Conservation (phyloP, 2,329 filamentous ascomycete genomes). For the Sclerotinia nivalis region DNA sequence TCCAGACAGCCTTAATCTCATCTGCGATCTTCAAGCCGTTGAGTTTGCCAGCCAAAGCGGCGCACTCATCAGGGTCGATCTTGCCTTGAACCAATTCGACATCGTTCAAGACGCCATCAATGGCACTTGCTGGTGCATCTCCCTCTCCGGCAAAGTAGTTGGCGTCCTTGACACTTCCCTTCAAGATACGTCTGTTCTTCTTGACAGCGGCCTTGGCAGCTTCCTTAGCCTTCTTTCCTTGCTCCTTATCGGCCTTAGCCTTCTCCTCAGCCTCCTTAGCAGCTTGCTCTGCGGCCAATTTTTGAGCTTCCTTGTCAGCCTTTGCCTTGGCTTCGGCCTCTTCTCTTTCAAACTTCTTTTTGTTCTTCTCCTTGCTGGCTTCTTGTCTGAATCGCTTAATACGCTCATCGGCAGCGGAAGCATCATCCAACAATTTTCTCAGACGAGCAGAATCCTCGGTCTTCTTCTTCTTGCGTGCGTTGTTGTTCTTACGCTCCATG, state of each 20-base stretch:
- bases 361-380: conserved; percentile 92
- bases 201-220: conserved; percentile 98
- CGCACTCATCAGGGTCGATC: conserved; percentile 89
- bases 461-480: conserved; percentile 99
- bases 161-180: conserved; percentile 90
- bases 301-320: conserved; percentile 81
- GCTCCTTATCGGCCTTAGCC: conserved; percentile 80
- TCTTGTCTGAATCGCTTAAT: conserved; percentile 97
- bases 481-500: conserved; percentile 97
- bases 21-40: conserved; percentile 74
- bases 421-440: conserved; percentile 85
- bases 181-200: conserved; percentile 99
- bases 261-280: conserved; percentile 82
- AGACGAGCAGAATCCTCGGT: conserved; percentile 92
- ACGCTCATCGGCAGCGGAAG: conserved; percentile 81
- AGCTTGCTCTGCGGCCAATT: conserved; percentile 78
- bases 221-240: conserved; percentile 95
- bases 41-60: conserved; percentile 77
- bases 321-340: conserved; percentile 83
- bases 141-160: conserved; percentile 85
- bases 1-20: conserved; percentile 85
- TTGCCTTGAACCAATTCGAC: conserved; percentile 85
- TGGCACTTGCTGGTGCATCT: conserved; percentile 70
- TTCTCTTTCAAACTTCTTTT: conserved; percentile 87
- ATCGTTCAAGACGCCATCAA: conserved; percentile 81